Evolutionary conservation across 2,329 filamentous ascomycete species (phyloP), one percentile per base, ranked within the genome.

Genomic region (Colletotrichum horii): DNA sequence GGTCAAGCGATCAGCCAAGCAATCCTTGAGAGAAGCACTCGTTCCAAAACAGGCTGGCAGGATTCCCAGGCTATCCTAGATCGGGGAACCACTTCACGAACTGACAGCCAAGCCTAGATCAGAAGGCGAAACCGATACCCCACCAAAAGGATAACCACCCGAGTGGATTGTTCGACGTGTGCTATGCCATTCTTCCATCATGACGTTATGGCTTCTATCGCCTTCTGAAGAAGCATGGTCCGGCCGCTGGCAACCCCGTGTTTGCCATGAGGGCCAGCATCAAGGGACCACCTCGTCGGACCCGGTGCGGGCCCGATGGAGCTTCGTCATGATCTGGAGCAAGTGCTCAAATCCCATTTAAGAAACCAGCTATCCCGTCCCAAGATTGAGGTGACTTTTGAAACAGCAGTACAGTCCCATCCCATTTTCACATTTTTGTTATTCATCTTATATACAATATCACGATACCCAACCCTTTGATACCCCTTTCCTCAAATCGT

Each of bases 161-260:
- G 56, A 64, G 69, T 72, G 73, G 69, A 8, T 65, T 32, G 12
- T 14, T 15, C 16, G 4, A 38, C 22, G 52, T 43, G 15, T 22
- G 9, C 34, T 55, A 62, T 60, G 36, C 61, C 8, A 8, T 66
- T 71, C 36, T 71, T 75, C 74, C 71, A 28, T 72, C 74, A 75
- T 75, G 74, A 73, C 74, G 74, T 75, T 69, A 36, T 68, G 43
- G 62, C 58, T 73, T 75, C 74, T n/a, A 69, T 8, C 11, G 11
- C 8, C 48, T 75, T 75, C 43, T 52, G n/a, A 52, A 52, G 6
- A 52, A 52, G 43, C 43, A 52, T 52, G 43, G 6, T 14, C 43
- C 43, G n/a, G 43, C 43, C 64, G 55, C 68, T 43, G 58, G 16
- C n/a, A 38, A 64, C 55, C 43, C 36, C 26, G 38, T 71, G 56